Base-by-base conservation (phyloP, 2,329 filamentous ascomycete genomes). In the Verticillium alfalfae region DNA sequence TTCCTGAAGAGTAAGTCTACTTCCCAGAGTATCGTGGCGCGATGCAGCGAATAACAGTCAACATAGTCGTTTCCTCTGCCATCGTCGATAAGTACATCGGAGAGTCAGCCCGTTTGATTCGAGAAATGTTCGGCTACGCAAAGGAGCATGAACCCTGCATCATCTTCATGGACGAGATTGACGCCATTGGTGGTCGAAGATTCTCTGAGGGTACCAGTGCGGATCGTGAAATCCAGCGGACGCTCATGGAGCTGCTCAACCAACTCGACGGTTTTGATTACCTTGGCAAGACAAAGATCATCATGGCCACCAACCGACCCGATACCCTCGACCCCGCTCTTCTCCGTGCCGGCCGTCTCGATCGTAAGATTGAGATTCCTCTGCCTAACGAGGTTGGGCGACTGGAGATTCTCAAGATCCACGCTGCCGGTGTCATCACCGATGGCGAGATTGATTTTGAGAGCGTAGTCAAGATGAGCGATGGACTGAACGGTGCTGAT, bases 121-220 rank as follows among this genome's bases (percentile, higher is more conserved):
- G 95, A 75, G 95, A 99, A 78, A 99, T 99, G 96, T 99, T 99
- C 73, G 96, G 95, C 62, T 99, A 99, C 73, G 95, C 96, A 71
- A 98, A 97, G 79, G 96, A 99, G 76, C 95, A 99, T 76, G 95
- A 99, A 78, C 95, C 95, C 45, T 99, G 95, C 77, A 99, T 99
- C 77, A 99, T 99, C 79, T 99, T 99, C 85, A 99, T 99, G 95
- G 96, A 99, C 83, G 95, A 99, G 79, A 99, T 99, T 73, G 95
- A 99, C 73, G 95, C 95, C 72, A 99, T 99, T 72, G 95, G 95
- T 75, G 96, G 96, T 66, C 88, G 96, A 70, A 87, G 95, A 70
- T 99, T 99, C 78, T 97, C 92, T 0, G 95, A 99, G 76, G 95
- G 96, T 68, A 99, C 95, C 59, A 97, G 93, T 63, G 95, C 95